phyloP scores from a whole-genome alignment of 2,329 filamentous ascomycete genomes.

The Tolypocladium sp. region DNA sequence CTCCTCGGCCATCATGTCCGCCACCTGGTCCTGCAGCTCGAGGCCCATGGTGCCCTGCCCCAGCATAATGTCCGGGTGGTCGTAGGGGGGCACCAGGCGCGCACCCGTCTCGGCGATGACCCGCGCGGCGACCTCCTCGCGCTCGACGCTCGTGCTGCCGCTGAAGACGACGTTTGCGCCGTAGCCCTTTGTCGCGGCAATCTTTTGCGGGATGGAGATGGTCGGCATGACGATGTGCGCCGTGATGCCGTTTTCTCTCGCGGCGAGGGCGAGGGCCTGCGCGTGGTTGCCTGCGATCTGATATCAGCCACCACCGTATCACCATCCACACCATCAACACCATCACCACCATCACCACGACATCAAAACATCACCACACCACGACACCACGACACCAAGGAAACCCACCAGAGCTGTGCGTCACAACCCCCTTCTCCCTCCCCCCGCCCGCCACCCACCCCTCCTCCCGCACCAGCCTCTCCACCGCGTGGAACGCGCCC shows the following conservation, averaged over 20 bases:
- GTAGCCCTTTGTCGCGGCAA: conserved; percentile 71
- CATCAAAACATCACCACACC: too few relatives aligned
- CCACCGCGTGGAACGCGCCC: conserved; percentile 81
- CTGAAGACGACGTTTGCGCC: conserved; percentile 73
- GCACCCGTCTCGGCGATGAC: conserved; percentile 67
- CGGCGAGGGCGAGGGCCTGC: conserved; percentile 82
- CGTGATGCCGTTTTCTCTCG: conserved; percentile 60
- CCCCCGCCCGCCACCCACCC: conserved; percentile 53
- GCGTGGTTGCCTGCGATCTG: conserved; percentile 74
- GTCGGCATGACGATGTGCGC: conserved; percentile 87
- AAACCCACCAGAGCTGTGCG: conserved; percentile 71
- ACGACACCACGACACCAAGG: neutral
- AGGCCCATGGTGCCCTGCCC: conserved; percentile 87
- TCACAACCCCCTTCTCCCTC: conserved; percentile 64
- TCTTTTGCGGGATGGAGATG: conserved; percentile 80
- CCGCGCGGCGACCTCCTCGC: conserved; percentile 65
- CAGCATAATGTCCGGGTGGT: conserved; percentile 84
- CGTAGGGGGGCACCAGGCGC: conserved; percentile 78
- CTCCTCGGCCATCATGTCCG: conserved; percentile 33
- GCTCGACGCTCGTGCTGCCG: conserved; percentile 70
- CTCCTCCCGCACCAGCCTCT: conserved; percentile 53
- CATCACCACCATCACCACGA: neutral
- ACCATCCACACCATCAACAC: neutral
- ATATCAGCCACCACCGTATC: neutral
- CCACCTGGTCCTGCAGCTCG: conserved; percentile 70